Base-by-base conservation (phyloP, 768 basidiomycete species). In the Boletus rex-veris region DNA sequence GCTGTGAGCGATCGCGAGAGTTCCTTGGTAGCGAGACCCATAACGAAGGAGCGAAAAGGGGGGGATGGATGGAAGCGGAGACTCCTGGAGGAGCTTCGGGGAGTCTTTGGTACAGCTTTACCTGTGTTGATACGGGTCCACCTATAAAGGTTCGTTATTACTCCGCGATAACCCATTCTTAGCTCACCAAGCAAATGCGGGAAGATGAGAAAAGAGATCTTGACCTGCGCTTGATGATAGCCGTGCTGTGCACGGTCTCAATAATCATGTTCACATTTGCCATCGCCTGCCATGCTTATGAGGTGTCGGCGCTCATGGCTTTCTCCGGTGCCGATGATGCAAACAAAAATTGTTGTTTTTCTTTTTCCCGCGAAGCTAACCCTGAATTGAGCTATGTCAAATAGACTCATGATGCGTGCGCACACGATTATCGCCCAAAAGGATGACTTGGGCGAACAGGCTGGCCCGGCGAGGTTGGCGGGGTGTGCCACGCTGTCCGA, bases 1-100 rank as follows among this genome's bases (percentile, higher is more conserved):
- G 78, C 65, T 7, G 78, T 82, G 45, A 91, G 77, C 0, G 84
- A 77, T n/a, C 86, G 49, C 2, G 68, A 60, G 48, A 71, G 58
- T 48, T 64, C 61, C 44, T 65, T 69, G 18, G 58, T 57, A 24
- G 64, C 53, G 15, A 71, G 50, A 42, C 69, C 69, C 65, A 67
- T 71, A 16, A 55, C 48, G 30, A 57, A 59, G 11, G 59, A 54
- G 37, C n/a, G 57, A 37, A 59, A 55, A 33, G 56, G 55, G 42
- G 57, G 31, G 33, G 41, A 50, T 38, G 37, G 28, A 10, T 35
- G 33, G 43, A 49, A 36, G 41, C 21, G 50, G 56, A 26, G 31
- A 48, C 36, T 50, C 37, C 45, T 50, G 50, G 55, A 58, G 54
- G 59, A 53, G 57, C 44, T 52, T 48, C 53, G 59, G 55, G 57